These are phyloP conservation scores for Camellia lanceoleosa DNA, from an alignment of 148 eudicot species.

Conservation along the genomic window DNA sequence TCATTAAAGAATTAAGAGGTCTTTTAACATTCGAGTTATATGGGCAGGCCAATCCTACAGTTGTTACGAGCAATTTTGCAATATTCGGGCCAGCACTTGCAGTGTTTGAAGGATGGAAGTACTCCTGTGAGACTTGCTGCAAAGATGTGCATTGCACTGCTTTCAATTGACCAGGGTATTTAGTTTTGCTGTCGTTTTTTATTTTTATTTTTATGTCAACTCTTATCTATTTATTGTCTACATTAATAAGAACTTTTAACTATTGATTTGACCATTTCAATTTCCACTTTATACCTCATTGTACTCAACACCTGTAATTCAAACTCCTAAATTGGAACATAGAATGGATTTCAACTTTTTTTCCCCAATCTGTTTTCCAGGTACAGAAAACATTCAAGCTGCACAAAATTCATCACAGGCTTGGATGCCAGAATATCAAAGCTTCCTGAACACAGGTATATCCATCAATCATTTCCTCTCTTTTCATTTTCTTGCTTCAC, in stretches of 20 bases:
- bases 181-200: not conserved
- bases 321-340: not conserved
- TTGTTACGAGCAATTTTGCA: conserved; percentile 44
- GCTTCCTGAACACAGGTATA: conserved; percentile 75
- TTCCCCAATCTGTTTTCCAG: conserved; percentile 30
- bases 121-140: conserved; percentile 91
- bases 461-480: not conserved
- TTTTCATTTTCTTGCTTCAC: not conserved
- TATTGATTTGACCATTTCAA: not conserved
- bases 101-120: conserved; percentile 86
- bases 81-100: conserved; percentile 77
- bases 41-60: conserved; percentile 69
- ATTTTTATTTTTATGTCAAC: not conserved
- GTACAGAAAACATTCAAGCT: conserved; percentile 74
- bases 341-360: not conserved
- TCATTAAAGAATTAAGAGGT: not conserved
- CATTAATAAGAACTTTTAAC: not conserved
- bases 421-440: conserved; percentile 93
- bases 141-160: conserved; percentile 85
- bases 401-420: conserved; percentile 91
- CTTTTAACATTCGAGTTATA: not conserved
- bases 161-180: conserved; percentile 85
- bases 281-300: not conserved
- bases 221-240: not conserved
- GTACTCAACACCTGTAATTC: not conserved